Conservation (phyloP, 2,329 filamentous ascomycete species). For the Aspergillus ochraceus region DNA sequence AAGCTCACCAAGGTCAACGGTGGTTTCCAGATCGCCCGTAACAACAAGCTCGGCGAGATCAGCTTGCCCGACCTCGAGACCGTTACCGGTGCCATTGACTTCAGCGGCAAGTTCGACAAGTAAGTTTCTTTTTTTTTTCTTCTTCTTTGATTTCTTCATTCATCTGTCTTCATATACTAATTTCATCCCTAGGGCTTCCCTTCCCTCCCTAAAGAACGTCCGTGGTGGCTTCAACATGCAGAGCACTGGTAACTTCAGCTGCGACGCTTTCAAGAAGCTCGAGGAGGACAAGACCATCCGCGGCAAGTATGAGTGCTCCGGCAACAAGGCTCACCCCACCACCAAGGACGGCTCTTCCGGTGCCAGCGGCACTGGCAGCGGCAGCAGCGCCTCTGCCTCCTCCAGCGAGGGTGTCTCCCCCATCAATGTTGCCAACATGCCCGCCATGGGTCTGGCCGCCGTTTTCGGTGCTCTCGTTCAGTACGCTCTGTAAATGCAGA, state of each 20-base stretch:
- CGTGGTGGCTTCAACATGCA: slow-evolving; percentile 70
- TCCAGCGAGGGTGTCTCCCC: slow-evolving; percentile 40
- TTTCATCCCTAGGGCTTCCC: slow-evolving; percentile 58
- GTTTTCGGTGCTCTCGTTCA: slow-evolving; percentile 47
- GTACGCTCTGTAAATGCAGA: slow-evolving; percentile 47
- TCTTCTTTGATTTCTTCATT: not conserved
- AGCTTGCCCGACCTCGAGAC: slow-evolving; percentile 67
- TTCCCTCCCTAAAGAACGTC: slow-evolving; percentile 68
- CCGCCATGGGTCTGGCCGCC: slow-evolving; percentile 44
- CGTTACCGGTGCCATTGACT: slow-evolving; percentile 77
- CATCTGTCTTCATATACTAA: slow-evolving; percentile 32
- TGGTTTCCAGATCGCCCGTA: slow-evolving; percentile 86
- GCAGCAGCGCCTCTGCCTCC: slow-evolving; percentile 27
- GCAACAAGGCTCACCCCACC: slow-evolving; percentile 36
- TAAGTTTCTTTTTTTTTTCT: too few relatives aligned
- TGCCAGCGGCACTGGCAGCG: slow-evolving; percentile 22
- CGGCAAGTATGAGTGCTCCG: slow-evolving; percentile 49
- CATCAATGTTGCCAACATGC: slow-evolving; percentile 34
- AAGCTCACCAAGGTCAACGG: slow-evolving; percentile 68
- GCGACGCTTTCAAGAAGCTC: slow-evolving; percentile 55
- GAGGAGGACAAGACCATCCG: slow-evolving; percentile 44
- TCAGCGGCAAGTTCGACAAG: slow-evolving; percentile 81
- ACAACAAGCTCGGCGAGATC: slow-evolving; percentile 69
- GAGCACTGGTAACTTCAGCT: slow-evolving; percentile 63
- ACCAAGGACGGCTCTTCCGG: slow-evolving; percentile 34